Evolutionary conservation across 1,139 yeast species (phyloP).

Genomic region (Sporopachydermia cereana): DNA sequence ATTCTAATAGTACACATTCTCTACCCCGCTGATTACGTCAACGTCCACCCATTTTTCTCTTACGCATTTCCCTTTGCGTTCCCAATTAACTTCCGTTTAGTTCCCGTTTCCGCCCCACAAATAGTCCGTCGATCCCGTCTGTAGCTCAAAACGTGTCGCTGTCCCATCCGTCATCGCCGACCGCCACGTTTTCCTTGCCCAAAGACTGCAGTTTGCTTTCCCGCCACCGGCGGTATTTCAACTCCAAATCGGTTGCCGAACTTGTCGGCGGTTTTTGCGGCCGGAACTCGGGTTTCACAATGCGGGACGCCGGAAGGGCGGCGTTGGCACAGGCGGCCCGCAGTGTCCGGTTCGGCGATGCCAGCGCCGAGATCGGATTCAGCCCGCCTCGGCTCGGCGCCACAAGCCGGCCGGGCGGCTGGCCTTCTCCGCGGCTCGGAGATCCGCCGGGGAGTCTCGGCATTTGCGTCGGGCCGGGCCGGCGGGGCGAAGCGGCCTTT

Average conservation of each 20-base stretch:
- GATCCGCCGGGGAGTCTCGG: neutral
- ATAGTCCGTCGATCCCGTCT: too few species aligned
- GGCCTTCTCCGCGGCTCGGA: neutral
- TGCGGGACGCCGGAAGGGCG: neutral
- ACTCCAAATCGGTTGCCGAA: neutral
- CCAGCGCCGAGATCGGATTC: neutral
- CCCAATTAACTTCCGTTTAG: too few species aligned
- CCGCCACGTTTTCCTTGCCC: constrained; percentile 3
- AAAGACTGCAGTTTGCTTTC: neutral
- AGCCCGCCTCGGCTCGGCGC: neutral
- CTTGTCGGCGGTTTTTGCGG: neutral
- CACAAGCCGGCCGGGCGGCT: neutral
- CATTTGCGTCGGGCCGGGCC: neutral
- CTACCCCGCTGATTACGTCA: too few species aligned
- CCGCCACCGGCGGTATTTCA: neutral
- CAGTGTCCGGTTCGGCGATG: neutral
- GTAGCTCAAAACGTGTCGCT: constrained; percentile 4
- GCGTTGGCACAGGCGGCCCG: neutral
- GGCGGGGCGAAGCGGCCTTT: too few species aligned
- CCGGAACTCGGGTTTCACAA: constrained; percentile 1
- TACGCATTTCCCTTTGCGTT: too few species aligned
- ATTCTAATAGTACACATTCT: too few species aligned
- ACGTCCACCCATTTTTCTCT: too few species aligned
- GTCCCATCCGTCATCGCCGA: constrained; percentile 2
- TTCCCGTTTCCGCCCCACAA: too few species aligned